Evolutionary conservation across 129 eudicot species (phyloP).

Genomic region (Smallanthus sonchifolius): DNA sequence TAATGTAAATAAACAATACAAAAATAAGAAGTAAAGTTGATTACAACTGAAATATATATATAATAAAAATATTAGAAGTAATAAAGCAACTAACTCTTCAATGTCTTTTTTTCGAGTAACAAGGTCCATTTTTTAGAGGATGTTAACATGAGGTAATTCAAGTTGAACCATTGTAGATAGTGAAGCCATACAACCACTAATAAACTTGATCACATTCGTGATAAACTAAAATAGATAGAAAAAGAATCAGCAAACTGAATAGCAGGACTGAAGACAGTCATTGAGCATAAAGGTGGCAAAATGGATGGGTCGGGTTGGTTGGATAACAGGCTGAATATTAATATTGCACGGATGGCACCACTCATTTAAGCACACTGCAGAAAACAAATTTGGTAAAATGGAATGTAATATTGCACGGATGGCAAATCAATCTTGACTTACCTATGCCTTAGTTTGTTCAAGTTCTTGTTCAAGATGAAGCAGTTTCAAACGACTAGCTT

Average conservation of each 20-base stretch:
- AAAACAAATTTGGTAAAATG: too few species aligned
- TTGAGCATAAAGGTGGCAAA: neutral
- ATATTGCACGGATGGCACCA: too few species aligned
- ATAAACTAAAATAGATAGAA: conserved; percentile 48
- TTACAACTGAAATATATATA: neutral
- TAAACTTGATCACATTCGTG: conserved; percentile 94
- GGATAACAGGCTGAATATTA: neutral
- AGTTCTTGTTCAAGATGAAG: too few species aligned
- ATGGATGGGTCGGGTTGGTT: neutral
- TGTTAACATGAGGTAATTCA: conserved; percentile 89
- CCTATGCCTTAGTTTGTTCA: too few species aligned
- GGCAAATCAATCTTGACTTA: too few species aligned
- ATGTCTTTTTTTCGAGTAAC: conserved; percentile 75
- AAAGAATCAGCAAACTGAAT: conserved; percentile 7
- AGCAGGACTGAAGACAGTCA: neutral
- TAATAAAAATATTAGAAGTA: neutral
- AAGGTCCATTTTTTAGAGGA: conserved; percentile 97
- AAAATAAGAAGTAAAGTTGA: conserved; percentile 3
- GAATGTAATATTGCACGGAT: too few species aligned
- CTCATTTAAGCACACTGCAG: too few species aligned
- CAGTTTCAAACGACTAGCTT: too few species aligned
- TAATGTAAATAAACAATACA: conserved; percentile 8
- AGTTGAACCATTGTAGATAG: conserved; percentile 98
- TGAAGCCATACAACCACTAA: conserved; percentile 97
- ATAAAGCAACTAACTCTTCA: conserved; percentile 49